phyloP scores from a whole-genome alignment of 2,329 filamentous ascomycete species.

The Venturia effusa region DNA sequence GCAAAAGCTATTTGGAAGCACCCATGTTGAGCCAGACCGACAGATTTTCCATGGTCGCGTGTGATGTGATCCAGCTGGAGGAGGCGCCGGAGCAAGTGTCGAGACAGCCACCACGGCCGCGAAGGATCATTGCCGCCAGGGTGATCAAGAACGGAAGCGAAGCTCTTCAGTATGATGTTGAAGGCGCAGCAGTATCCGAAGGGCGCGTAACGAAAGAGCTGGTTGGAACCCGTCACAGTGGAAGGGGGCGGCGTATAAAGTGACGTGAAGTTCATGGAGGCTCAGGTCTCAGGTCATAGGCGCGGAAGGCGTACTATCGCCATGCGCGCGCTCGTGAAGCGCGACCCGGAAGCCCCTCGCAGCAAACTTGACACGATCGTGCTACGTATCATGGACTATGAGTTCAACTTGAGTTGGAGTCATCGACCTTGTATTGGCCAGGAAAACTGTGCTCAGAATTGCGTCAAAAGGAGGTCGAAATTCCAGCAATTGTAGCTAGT shows the following conservation, averaged over 20 bases:
- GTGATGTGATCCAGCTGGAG: neutral
- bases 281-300: neutral
- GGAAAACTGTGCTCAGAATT: neutral
- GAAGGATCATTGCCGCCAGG: neutral
- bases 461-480: neutral
- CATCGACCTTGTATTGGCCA: neutral
- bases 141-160: neutral
- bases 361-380: neutral
- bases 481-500: neutral
- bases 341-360: too few species aligned
- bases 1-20: neutral
- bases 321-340: neutral
- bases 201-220: neutral
- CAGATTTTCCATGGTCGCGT: neutral
- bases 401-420: neutral
- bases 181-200: neutral
- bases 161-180: neutral
- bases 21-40: neutral
- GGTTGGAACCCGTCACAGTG: neutral
- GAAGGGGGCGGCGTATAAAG: neutral
- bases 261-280: neutral
- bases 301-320: neutral
- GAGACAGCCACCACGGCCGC: neutral
- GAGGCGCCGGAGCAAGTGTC: neutral
- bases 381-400: neutral